Percentiles rank a stretch among this genome's conserved stretches.
Conservation (phyloP, 345 rosid genomes). For the Mallotus nudiflorus region DNA sequence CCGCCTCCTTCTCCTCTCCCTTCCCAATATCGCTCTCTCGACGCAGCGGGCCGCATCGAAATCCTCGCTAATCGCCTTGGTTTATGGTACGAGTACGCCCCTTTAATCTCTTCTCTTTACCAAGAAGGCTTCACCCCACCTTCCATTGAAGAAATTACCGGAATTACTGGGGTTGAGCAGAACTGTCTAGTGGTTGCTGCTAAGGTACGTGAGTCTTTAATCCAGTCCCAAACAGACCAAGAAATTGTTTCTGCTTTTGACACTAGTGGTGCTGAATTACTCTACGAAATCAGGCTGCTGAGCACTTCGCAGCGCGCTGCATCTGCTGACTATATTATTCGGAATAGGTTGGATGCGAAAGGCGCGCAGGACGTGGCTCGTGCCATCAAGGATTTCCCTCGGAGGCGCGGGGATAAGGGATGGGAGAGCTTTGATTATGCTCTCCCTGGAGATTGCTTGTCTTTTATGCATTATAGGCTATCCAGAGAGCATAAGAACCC, state of each 20-base stretch:
- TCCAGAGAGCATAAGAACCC: constrained; percentile 58
- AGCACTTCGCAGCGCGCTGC: constrained; percentile 59
- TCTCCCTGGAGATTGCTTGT: constrained; percentile 73
- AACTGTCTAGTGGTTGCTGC: constrained; percentile 77
- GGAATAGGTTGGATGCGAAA: constrained; percentile 41
- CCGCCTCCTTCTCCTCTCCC: constrained; percentile 94
- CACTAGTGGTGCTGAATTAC: constrained; percentile 65
- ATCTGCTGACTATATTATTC: constrained; percentile 50
- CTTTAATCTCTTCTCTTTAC: constrained; percentile 68
- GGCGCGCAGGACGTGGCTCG: constrained; percentile 78
- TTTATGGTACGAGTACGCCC: constrained; percentile 88
- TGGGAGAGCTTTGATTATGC: constrained; percentile 62
- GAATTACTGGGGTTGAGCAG: constrained; percentile 83
- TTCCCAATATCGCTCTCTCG: constrained; percentile 59
- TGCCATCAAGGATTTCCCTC: constrained; percentile 80
- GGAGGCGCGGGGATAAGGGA: constrained; percentile 57
- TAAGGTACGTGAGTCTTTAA: constrained; percentile 65
- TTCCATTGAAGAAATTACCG: constrained; percentile 69
- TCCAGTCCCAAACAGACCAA: constrained; percentile 54
- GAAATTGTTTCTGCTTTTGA: constrained; percentile 62
- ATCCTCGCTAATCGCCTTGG: constrained; percentile 74
- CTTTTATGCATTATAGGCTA: constrained; percentile 77
- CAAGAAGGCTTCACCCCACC: constrained; percentile 79
- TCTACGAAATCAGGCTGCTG: constrained; percentile 77
- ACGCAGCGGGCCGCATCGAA: constrained; percentile 58